A percentile compares a stretch with the other conserved stretches of the same genome.
Evolutionary conservation across 2,329 filamentous ascomycete genomes (phyloP).

Genomic region (Endoconidiophora polonica): DNA sequence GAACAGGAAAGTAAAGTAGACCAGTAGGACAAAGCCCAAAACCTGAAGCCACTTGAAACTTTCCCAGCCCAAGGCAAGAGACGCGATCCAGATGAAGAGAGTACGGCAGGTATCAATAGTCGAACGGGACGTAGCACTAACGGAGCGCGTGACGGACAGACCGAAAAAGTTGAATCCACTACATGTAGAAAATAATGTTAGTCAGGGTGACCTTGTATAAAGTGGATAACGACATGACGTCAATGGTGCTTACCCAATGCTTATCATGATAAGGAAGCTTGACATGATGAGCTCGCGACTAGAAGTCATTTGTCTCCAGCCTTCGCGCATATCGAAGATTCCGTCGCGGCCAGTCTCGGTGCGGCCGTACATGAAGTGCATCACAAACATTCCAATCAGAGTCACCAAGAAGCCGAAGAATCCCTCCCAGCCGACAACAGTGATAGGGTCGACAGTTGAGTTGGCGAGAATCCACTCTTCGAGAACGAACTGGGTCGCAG

Average conservation of each 20-base stretch:
- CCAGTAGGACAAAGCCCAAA: slow-evolving; percentile 67
- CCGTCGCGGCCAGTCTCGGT: slow-evolving; percentile 60
- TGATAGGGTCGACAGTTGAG: slow-evolving; percentile 55
- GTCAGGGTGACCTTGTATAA: slow-evolving; percentile 8
- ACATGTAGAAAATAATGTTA: slow-evolving; percentile 11
- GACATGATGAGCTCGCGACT: slow-evolving; percentile 56
- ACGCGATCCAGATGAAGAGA: slow-evolving; percentile 95
- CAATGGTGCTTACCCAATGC: slow-evolving; percentile 54
- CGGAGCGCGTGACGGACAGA: slow-evolving; percentile 72
- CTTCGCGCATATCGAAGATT: slow-evolving; percentile 81
- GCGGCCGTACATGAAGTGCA: slow-evolving; percentile 62
- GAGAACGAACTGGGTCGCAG: slow-evolving; percentile 85
- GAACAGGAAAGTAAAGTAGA: slow-evolving; percentile 94
- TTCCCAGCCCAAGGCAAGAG: slow-evolving; percentile 87
- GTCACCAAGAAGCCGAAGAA: slow-evolving; percentile 78
- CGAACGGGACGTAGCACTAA: slow-evolving; percentile 83
- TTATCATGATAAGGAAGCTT: slow-evolving; percentile 87
- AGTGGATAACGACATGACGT: background rate
- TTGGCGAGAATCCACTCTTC: slow-evolving; percentile 78
- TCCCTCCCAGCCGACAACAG: slow-evolving; percentile 92
- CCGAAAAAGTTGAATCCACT: slow-evolving; percentile 99
- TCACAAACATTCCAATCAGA: slow-evolving; percentile 56
- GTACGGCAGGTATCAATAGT: slow-evolving; percentile 97
- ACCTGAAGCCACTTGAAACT: slow-evolving; percentile 96
- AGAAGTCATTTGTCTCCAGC: slow-evolving; percentile 61